Conservation (phyloP, 441 rosid species). For the Brassica hybrid region DNA sequence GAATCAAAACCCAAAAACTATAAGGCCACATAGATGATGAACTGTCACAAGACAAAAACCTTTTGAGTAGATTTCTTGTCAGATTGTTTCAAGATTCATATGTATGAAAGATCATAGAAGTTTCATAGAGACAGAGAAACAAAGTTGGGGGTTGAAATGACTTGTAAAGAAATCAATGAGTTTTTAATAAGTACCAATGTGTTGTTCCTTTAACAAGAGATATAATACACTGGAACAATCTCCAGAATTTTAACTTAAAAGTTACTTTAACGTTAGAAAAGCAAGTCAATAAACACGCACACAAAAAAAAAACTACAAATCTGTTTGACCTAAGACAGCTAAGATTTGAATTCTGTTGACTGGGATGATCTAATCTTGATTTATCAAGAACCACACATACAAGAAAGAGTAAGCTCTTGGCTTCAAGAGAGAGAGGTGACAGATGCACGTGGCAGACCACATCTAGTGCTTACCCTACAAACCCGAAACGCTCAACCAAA, state of each 20-base stretch:
- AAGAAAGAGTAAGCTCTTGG: slow-evolving; percentile 28
- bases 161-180: neutral
- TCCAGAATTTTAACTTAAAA: slow-evolving; percentile 3
- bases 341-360: slow-evolving; percentile 24
- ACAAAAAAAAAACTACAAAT: neutral
- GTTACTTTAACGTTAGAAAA: neutral
- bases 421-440: slow-evolving; percentile 28
- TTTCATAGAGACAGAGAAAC: slow-evolving; percentile 38
- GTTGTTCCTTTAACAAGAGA: slow-evolving; percentile 9
- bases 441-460: slow-evolving; percentile 46
- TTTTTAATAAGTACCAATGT: slow-evolving; percentile 6
- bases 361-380: slow-evolving; percentile 38
- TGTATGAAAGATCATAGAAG: slow-evolving; percentile 34
- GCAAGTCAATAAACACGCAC: neutral
- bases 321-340: slow-evolving; percentile 28
- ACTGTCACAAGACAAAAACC: slow-evolving; percentile 41
- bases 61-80: slow-evolving; percentile 34
- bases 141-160: neutral
- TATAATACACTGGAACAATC: neutral
- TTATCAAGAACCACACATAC: slow-evolving; percentile 34
- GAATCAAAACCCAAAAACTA: slow-evolving; percentile 13
- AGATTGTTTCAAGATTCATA: slow-evolving; percentile 33
- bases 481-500: slow-evolving; percentile 32
- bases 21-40: slow-evolving; percentile 40
- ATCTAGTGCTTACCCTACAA: slow-evolving; percentile 47